A percentile compares a stretch with the other conserved stretches of the same genome.
Conservation (phyloP, 352 stramenopile species). For the Plasmopara viticola region DNA sequence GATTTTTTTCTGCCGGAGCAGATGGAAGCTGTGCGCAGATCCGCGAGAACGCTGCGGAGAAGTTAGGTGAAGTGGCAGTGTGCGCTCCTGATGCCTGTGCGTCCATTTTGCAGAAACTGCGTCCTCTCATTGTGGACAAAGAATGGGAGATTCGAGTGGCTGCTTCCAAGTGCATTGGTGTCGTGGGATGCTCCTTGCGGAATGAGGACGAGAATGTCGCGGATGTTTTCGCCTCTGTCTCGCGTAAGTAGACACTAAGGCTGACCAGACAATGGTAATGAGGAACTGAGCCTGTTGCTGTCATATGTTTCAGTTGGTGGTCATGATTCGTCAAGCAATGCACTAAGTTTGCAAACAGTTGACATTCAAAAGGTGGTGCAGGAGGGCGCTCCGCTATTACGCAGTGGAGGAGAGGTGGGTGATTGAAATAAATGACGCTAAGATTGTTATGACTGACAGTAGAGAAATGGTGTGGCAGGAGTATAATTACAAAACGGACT, state of each 20-base stretch:
- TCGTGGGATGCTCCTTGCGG: slow-evolving; percentile 42
- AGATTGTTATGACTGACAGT: too few species aligned
- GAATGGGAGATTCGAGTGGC: slow-evolving; percentile 77
- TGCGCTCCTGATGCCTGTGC: slow-evolving; percentile 38
- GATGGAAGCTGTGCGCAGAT: slow-evolving; percentile 68
- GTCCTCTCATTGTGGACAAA: slow-evolving; percentile 34
- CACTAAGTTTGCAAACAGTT: slow-evolving; percentile 51
- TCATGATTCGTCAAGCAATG: slow-evolving; percentile 27
- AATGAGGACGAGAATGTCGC: slow-evolving; percentile 26
- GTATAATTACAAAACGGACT: slow-evolving; percentile 62
- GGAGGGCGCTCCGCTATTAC: slow-evolving; percentile 57
- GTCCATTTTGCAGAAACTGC: slow-evolving; percentile 57
- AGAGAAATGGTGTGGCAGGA: slow-evolving; percentile 28
- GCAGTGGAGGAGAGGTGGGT: slow-evolving; percentile 68
- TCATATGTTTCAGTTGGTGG: slow-evolving; percentile 34
- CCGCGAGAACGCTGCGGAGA: slow-evolving; percentile 60
- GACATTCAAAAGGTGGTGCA: slow-evolving; percentile 48
- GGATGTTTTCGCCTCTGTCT: slow-evolving; percentile 36
- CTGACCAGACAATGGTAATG: not conserved
- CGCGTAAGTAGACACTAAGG: slow-evolving; percentile 22
- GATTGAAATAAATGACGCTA: not conserved
- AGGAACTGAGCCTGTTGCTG: slow-evolving; percentile 2
- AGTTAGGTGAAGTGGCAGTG: slow-evolving; percentile 55
- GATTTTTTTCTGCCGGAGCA: slow-evolving; percentile 15
- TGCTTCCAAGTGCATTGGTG: slow-evolving; percentile 50